phyloP scores from a whole-genome alignment of 495 filamentous ascomycete species.

The Parathielavia appendiculata region DNA sequence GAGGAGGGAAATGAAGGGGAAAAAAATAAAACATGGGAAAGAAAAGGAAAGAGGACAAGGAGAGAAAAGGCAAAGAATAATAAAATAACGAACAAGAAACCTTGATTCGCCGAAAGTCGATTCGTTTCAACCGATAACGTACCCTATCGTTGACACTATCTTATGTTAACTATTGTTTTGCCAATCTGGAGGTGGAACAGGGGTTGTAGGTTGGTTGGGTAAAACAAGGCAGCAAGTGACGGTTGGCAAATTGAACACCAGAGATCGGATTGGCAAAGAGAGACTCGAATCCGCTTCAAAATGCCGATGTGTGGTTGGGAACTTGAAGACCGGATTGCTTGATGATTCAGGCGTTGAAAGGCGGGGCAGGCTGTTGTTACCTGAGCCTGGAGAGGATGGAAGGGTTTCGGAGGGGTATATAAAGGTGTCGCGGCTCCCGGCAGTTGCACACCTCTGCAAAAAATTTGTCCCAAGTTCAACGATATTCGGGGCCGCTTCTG shows the following conservation, averaged over 20 bases:
- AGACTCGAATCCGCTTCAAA: neutral
- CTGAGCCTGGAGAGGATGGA: constrained; percentile 2
- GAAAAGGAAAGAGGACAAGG: no score
- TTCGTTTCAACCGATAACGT: no score
- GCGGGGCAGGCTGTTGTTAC: constrained; percentile 12
- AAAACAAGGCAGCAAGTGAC: no score
- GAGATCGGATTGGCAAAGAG: neutral
- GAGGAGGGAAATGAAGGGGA: neutral
- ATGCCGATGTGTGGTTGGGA: neutral
- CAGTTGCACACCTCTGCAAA: constrained; percentile 1
- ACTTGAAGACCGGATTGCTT: no score
- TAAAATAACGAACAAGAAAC: no score
- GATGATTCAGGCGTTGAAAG: neutral
- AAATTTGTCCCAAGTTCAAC: constrained; percentile 7
- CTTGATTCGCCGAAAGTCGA: no score
- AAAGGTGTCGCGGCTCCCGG: constrained; percentile 1
- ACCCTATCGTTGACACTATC: no score
- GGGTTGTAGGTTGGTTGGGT: no score
- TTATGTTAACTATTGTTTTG: no score
- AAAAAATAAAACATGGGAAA: no score
- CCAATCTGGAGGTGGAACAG: no score
- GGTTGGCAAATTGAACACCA: neutral
- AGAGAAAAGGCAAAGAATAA: no score
- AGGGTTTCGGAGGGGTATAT: constrained; percentile 16
- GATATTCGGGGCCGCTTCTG: neutral